Evolutionary conservation across 1,139 yeast species (phyloP).

Genomic region (Yamadazyma atmosphaerica): DNA sequence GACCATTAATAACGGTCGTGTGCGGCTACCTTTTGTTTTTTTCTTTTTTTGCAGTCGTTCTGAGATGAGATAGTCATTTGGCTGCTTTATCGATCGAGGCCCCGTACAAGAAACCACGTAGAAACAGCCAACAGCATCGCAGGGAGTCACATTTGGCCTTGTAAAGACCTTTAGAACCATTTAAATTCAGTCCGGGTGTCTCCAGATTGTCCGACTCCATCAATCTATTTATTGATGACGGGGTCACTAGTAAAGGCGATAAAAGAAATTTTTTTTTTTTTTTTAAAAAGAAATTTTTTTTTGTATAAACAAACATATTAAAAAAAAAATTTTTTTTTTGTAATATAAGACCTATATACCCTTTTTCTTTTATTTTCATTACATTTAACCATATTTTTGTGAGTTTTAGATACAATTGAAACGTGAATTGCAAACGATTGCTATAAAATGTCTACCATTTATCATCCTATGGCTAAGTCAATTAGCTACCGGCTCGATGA

Average conservation of each 20-base stretch:
- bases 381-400: too few relatives aligned
- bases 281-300: constrained; percentile 4
- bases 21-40: background rate
- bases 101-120: too few relatives aligned
- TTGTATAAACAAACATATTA: constrained; percentile 1
- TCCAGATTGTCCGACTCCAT: too few relatives aligned
- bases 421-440: background rate
- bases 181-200: too few relatives aligned
- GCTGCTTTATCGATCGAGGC: background rate
- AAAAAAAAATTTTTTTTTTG: constrained; percentile 11
- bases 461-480: constrained; percentile 31
- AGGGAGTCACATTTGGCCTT: too few relatives aligned
- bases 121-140: too few relatives aligned
- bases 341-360: constrained; percentile 12
- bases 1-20: background rate
- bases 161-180: too few relatives aligned
- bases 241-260: too few relatives aligned
- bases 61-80: constrained; percentile 2
- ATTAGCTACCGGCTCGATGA: constrained; percentile 27
- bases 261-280: constrained; percentile 5
- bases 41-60: constrained; percentile 2
- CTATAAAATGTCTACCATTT: constrained; percentile 25
- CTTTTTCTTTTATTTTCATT: constrained; percentile 2
- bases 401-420: too few relatives aligned
- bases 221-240: too few relatives aligned